A percentile compares a stretch with the other conserved stretches of the same genome.
These are phyloP conservation scores for Calamus simplicifolius DNA, from an alignment of 176 grass and related monocot species.

Conservation along the genomic window DNA sequence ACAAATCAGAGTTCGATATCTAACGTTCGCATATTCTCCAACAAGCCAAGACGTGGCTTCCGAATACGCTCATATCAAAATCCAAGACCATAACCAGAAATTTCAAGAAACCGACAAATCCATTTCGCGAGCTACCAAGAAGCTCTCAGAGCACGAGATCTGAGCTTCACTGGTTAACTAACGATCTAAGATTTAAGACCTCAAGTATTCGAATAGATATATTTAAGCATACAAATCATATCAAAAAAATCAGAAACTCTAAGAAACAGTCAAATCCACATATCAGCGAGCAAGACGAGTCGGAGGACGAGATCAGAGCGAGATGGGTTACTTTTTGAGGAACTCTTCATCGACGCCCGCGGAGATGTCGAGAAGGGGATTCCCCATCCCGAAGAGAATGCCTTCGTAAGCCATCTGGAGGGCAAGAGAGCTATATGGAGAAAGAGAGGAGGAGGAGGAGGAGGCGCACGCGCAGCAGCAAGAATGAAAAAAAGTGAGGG, in stretches of 20 bases:
- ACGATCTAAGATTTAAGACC: no score
- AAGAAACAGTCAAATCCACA: not conserved
- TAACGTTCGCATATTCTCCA: no score
- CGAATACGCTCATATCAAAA: no score
- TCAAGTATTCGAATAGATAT: not conserved
- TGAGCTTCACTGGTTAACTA: no score
- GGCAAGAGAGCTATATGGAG: not conserved
- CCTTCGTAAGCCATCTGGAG: constrained; percentile 33
- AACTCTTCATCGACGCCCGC: constrained; percentile 85
- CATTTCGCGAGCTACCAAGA: no score
- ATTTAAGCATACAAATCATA: not conserved
- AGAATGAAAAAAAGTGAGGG: no score
- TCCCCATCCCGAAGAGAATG: constrained; percentile 92
- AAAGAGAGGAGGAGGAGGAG: not conserved
- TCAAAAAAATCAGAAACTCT: not conserved
- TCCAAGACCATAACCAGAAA: no score
- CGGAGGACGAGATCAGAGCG: constrained; percentile 5
- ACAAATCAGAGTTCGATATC: no score
- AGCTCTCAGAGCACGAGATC: no score
- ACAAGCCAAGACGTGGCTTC: no score
- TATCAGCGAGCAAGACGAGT: constrained; percentile 2
- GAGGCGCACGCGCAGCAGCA: not conserved
- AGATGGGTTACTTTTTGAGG: constrained; percentile 50
- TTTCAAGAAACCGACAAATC: no score
- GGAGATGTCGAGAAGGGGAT: constrained; percentile 98